These are phyloP conservation scores for Themeda triandra DNA, from an alignment of 176 grass and related monocot species.

Conservation along the genomic window DNA sequence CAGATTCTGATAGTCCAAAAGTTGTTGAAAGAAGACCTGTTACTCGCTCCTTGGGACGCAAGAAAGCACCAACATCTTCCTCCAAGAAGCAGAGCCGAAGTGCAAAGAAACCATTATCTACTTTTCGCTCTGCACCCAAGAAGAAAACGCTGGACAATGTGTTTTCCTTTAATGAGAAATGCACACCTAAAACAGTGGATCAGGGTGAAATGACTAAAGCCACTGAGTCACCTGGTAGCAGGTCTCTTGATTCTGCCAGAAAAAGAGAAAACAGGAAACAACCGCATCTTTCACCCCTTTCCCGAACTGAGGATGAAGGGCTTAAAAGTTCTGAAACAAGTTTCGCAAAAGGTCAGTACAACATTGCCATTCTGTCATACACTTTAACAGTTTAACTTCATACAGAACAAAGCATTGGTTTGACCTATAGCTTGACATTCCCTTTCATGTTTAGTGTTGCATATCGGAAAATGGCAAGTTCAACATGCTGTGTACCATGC, in stretches of 20 bases:
- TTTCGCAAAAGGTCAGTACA: constrained; percentile 38
- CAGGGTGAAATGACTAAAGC: constrained; percentile 31
- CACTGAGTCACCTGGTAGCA: constrained; percentile 29
- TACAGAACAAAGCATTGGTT: not conserved
- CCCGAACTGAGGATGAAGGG: constrained; percentile 38
- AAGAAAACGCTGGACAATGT: constrained; percentile 40
- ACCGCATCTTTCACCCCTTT: constrained; percentile 27
- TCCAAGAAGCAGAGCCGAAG: constrained; percentile 33
- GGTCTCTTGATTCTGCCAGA: constrained; percentile 31
- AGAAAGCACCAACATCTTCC: constrained; percentile 43
- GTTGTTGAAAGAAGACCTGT: constrained; percentile 57
- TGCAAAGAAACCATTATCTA: constrained; percentile 67
- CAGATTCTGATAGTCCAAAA: constrained; percentile 70
- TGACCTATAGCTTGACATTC: not conserved
- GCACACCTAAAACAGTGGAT: constrained; percentile 34
- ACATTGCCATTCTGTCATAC: not conserved
- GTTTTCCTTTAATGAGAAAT: constrained; percentile 54
- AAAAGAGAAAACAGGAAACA: constrained; percentile 29
- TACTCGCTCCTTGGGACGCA: constrained; percentile 46
- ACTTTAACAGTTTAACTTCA: constrained; percentile 20
- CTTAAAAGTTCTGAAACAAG: constrained; percentile 35
- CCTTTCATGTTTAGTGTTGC: not conserved
- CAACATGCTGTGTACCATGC: not conserved
- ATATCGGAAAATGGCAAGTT: not conserved
- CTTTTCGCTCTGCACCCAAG: constrained; percentile 51